Conservation (phyloP, 2,329 filamentous ascomycete genomes). For the Aureobasidium sp. region DNA sequence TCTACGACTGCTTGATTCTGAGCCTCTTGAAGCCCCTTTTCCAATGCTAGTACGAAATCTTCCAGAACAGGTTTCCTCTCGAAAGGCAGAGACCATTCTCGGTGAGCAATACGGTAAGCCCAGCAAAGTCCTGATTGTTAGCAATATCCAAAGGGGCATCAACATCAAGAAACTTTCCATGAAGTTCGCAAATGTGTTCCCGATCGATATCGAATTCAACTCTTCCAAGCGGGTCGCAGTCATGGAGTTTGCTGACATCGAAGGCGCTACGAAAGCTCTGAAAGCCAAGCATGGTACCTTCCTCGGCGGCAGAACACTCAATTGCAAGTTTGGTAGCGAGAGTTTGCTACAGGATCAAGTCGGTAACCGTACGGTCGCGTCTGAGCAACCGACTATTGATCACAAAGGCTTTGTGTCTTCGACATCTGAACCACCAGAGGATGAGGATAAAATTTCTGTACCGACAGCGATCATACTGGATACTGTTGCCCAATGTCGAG, state of each 20-base stretch:
- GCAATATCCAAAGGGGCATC: neutral
- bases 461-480: neutral
- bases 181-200: neutral
- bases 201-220: neutral
- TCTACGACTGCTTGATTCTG: neutral
- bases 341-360: neutral
- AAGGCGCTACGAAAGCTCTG: neutral
- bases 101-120: neutral
- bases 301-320: neutral
- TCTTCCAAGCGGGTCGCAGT: neutral
- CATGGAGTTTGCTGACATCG: neutral
- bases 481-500: neutral
- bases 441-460: neutral
- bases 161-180: neutral
- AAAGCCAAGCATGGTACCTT: neutral
- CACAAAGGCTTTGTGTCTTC: neutral
- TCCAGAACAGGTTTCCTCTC: neutral
- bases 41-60: neutral
- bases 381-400: neutral
- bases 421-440: neutral
- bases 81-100: no score
- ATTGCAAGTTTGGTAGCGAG: neutral
- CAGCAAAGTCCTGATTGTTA: neutral
- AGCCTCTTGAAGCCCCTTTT: neutral
- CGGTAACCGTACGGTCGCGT: neutral